Evolutionary conservation across 768 basidiomycete species (phyloP).

Genomic region (Amanita jacksonii): DNA sequence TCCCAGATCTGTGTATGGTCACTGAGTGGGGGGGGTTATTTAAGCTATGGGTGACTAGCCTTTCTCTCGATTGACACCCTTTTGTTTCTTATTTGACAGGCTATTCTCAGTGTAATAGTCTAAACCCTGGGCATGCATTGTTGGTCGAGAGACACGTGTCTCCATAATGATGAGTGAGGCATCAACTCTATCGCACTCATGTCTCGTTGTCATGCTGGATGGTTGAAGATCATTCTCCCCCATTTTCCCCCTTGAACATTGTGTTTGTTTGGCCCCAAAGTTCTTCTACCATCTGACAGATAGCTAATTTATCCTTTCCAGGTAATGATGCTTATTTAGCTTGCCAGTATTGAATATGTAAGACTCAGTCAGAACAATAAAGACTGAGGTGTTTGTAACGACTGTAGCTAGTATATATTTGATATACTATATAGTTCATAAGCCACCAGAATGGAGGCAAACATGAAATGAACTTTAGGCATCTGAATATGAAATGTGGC

Average conservation of each 20-base stretch:
- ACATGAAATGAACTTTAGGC: no score
- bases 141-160: background rate
- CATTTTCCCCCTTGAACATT: background rate
- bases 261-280: background rate
- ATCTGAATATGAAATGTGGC: no score
- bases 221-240: background rate
- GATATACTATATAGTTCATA: no score
- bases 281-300: background rate
- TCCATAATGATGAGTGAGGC: background rate
- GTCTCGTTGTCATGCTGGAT: background rate
- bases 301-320: background rate
- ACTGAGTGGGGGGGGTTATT: background rate
- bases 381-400: no score
- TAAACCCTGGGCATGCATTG: background rate
- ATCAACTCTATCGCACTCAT: background rate
- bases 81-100: background rate
- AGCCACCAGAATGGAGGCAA: no score
- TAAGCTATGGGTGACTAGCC: background rate
- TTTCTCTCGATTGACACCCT: background rate
- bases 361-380: no score
- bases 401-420: no score
- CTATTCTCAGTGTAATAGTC: background rate
- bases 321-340: background rate
- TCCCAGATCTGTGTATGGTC: background rate
- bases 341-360: no score